Base-by-base conservation (phyloP, 495 filamentous ascomycete genomes). In the Daldinia bambusicola region DNA sequence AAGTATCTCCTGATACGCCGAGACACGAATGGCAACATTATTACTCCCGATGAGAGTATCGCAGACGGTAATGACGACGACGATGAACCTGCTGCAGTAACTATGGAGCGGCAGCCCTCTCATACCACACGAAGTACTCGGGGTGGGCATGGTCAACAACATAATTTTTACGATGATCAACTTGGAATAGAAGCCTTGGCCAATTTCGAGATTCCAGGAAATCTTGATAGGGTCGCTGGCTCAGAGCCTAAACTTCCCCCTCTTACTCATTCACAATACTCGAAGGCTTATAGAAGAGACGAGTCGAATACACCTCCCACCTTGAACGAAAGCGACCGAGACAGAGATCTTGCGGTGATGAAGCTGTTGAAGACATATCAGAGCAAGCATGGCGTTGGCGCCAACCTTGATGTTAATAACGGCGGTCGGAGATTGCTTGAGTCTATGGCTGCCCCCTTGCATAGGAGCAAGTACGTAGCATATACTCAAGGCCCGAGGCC, bases 41-140 rank as follows among this genome's bases (percentile, higher is more conserved):
- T 84, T 18, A 79, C 82, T 3, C 81, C 86, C 2, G 85, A 84
- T 10, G 83, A 84, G 16, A 88, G 86, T 71, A 85, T 87, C 50
- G 83, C 83, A 10, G 71, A 84, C 16, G 85, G 73, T 45, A 81
- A 85, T 22, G 78, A 82, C 6, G 80, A 84, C 16, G 83, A 85
- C n/a, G 81, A 81, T 9, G 81, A 81, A 0, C 83, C 84, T 4
- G 6, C 48, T 8, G 90, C 89, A 0, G 83, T 86, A 1, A 84
- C 84, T 66, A 93, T 93, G 91, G 90, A 91, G 56, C 85, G 91
- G 4, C 89, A 90, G 16, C 86, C 87, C 32, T 92, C 90, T 41
- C 91, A 93, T 69, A 87, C 89, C 14, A 94, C 91, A 10, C 88
- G 91, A 12, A 92, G 90, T 55, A 92, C 89, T 4, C 86, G 89